phyloP scores from a whole-genome alignment of 306 rosid species.

The Cercis canadensis region DNA sequence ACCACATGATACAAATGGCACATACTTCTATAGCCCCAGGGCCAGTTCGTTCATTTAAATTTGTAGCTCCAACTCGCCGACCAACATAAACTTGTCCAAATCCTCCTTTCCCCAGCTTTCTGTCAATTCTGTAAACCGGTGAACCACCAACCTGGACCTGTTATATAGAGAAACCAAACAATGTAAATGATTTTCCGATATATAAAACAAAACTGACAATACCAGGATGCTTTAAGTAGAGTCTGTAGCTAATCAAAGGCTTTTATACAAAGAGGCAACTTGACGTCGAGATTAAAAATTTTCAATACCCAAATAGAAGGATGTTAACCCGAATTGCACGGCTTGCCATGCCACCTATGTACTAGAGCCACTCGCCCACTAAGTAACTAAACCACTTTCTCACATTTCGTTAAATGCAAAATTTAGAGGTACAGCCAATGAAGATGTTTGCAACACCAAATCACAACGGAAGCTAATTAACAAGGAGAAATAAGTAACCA shows the following conservation, averaged over 20 bases:
- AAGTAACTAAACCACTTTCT: background rate
- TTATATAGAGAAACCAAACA: slow-evolving; percentile 21
- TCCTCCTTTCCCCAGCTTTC: slow-evolving; percentile 93
- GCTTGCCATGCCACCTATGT: background rate
- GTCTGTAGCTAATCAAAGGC: background rate
- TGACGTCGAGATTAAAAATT: background rate
- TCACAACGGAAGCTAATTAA: too few relatives aligned
- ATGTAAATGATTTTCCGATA: background rate
- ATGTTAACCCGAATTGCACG: background rate
- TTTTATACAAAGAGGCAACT: too few relatives aligned
- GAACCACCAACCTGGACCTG: slow-evolving; percentile 98
- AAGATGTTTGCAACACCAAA: too few relatives aligned
- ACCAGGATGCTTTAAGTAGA: background rate
- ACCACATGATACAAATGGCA: slow-evolving; percentile 36
- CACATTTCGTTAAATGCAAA: background rate
- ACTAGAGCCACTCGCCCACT: background rate
- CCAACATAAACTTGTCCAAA: slow-evolving; percentile 97
- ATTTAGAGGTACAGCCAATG: background rate
- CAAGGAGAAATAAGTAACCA: too few relatives aligned
- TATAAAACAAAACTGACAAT: background rate
- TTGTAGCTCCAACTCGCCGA: slow-evolving; percentile 60
- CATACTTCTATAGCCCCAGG: slow-evolving; percentile 76
- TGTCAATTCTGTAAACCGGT: slow-evolving; percentile 71
- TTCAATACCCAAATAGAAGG: background rate
- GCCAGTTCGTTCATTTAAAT: slow-evolving; percentile 61